Evolutionary conservation across 129 eudicot species (phyloP).

Genomic region (Erigeron canadensis): DNA sequence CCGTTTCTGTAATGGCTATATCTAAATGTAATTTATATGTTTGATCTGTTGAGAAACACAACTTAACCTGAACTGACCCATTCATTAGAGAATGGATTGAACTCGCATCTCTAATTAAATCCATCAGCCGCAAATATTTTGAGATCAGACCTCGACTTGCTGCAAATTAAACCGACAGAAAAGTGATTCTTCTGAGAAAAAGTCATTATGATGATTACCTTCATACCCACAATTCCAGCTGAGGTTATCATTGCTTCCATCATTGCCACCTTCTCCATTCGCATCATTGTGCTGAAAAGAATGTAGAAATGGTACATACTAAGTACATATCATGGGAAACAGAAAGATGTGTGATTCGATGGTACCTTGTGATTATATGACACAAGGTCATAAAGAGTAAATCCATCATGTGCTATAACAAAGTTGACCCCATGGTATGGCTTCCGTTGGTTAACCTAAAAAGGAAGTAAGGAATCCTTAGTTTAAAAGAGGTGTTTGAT

Average conservation of each 20-base stretch:
- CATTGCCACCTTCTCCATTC: constrained; percentile 97
- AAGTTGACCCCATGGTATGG: constrained; percentile 93
- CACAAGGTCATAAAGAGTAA: constrained; percentile 91
- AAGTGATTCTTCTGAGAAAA: not conserved
- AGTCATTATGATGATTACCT: constrained; percentile 42
- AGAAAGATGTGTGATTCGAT: constrained; percentile 5
- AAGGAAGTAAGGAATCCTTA: constrained; percentile 10
- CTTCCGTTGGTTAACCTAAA: constrained; percentile 82
- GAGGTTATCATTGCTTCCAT: constrained; percentile 91
- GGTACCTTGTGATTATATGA: constrained; percentile 86
- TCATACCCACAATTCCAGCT: constrained; percentile 98
- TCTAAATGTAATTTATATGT: not conserved
- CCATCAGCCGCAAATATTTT: not conserved
- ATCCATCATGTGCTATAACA: constrained; percentile 95
- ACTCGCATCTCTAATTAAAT: not conserved
- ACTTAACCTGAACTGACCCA: not conserved
- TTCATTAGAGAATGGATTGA: constrained; percentile 8
- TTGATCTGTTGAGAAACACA: not conserved
- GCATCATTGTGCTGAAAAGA: constrained; percentile 75
- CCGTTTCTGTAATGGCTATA: not conserved
- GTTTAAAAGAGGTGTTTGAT: not conserved
- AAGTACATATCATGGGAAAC: constrained; percentile 12
- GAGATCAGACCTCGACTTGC: not conserved
- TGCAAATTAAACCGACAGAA: not conserved
- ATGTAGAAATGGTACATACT: constrained; percentile 15